A percentile compares a stretch with the other conserved stretches of the same genome.
These are phyloP conservation scores for Rhododendron williamsianum DNA, from an alignment of 148 eudicot species.

Conservation along the genomic window DNA sequence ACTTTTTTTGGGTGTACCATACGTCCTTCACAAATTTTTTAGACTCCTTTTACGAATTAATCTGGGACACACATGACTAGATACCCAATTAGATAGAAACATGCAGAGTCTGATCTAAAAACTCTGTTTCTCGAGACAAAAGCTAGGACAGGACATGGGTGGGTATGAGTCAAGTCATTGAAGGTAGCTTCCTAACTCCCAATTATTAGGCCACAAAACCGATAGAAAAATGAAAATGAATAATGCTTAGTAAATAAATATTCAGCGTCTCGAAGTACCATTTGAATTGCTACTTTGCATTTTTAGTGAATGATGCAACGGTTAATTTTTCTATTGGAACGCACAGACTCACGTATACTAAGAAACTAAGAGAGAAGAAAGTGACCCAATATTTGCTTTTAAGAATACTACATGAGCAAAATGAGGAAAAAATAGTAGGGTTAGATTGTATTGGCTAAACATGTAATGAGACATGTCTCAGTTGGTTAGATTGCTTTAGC, in stretches of 20 bases:
- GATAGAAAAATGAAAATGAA: neutral
- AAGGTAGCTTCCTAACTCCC: neutral
- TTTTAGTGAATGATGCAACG: too few relatives aligned
- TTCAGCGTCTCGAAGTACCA: neutral
- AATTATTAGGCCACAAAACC: neutral
- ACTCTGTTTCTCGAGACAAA: neutral
- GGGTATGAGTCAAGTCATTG: neutral
- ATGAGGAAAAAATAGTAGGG: neutral
- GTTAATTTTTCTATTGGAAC: too few relatives aligned
- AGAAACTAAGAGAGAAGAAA: too few relatives aligned
- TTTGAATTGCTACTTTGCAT: too few relatives aligned
- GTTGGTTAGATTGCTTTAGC: too few relatives aligned
- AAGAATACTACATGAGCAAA: neutral
- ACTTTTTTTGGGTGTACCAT: too few relatives aligned
- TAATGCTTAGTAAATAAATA: neutral
- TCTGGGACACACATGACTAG: neutral
- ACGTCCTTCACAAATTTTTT: too few relatives aligned
- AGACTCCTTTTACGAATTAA: neutral
- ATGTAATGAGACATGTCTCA: too few relatives aligned
- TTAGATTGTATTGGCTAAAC: too few relatives aligned
- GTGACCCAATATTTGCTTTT: neutral
- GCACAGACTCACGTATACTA: too few relatives aligned
- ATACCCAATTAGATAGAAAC: neutral
- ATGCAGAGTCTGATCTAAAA: neutral
- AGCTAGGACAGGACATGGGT: neutral